Conservation (phyloP, 176 grass and related monocot species). For the Tillandsia leiboldiana region DNA sequence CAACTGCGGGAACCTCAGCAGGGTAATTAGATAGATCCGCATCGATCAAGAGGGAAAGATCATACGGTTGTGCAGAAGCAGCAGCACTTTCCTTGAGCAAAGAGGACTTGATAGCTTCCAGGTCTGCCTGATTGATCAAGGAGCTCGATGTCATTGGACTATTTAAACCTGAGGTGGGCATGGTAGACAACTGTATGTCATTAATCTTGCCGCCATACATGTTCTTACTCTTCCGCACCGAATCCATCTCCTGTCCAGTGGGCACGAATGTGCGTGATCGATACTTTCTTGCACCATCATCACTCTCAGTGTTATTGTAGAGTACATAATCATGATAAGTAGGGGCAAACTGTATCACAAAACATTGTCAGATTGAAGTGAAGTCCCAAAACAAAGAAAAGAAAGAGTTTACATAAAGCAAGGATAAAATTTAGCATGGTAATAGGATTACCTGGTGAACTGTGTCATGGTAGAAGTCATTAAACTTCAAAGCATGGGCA, state of each 20-base stretch:
- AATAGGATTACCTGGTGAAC: constrained; percentile 71
- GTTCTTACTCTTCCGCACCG: constrained; percentile 32
- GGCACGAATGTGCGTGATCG: constrained; percentile 46
- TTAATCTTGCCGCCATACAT: constrained; percentile 17
- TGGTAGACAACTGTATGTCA: constrained; percentile 24
- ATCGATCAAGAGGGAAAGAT: constrained; percentile 37
- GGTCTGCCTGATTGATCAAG: constrained; percentile 28
- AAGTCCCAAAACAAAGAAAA: neutral
- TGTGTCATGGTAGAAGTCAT: constrained; percentile 84
- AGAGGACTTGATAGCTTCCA: constrained; percentile 75
- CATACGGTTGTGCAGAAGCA: constrained; percentile 48
- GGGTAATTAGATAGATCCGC: constrained; percentile 49
- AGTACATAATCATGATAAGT: constrained; percentile 93
- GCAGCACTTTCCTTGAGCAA: constrained; percentile 62
- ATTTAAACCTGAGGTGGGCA: constrained; percentile 18
- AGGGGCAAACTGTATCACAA: constrained; percentile 55
- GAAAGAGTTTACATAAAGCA: neutral
- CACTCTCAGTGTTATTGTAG: constrained; percentile 64
- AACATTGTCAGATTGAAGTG: neutral
- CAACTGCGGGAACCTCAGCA: constrained; percentile 38
- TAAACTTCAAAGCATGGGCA: constrained; percentile 63
- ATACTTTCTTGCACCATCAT: constrained; percentile 52
- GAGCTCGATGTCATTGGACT: constrained; percentile 3
- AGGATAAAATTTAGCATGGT: neutral
- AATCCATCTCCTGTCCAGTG: constrained; percentile 55